A percentile compares a stretch with the other conserved stretches of the same genome.
Evolutionary conservation across 2,329 filamentous ascomycete genomes (phyloP).

Genomic region (Podosphaera aphanis): DNA sequence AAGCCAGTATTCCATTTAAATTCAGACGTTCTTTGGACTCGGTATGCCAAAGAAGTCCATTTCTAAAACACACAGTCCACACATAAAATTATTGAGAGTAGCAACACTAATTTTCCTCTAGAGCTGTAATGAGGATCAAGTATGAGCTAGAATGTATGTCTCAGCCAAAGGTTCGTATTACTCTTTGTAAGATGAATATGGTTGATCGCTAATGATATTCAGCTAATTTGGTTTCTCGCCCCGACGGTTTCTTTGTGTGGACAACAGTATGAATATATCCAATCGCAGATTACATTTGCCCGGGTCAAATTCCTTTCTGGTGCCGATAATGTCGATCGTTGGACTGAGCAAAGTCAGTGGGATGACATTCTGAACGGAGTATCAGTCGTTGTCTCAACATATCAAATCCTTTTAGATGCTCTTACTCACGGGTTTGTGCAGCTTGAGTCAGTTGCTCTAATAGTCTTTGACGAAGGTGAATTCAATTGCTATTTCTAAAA

Average conservation of each 20-base stretch:
- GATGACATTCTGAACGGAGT: constrained; percentile 31
- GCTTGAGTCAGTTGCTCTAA: constrained; percentile 27
- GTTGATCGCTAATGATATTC: constrained; percentile 5
- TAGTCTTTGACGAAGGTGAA: constrained; percentile 44
- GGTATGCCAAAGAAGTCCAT: background rate
- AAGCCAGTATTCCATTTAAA: constrained; percentile 15
- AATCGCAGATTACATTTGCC: constrained; percentile 30
- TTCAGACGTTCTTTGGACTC: background rate
- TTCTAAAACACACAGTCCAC: background rate
- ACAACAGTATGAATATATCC: constrained; percentile 41
- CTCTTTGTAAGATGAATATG: background rate
- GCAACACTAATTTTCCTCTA: background rate
- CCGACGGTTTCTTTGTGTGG: constrained; percentile 43
- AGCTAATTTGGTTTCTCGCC: constrained; percentile 48
- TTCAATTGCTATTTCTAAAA: too few species aligned
- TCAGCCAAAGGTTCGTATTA: constrained; percentile 5
- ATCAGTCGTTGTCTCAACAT: constrained; percentile 36
- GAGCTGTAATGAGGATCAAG: constrained; percentile 11
- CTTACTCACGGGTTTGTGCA: constrained; percentile 37
- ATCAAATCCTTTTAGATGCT: constrained; percentile 34
- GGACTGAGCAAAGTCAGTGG: constrained; percentile 37
- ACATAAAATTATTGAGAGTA: background rate
- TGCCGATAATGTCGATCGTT: constrained; percentile 33
- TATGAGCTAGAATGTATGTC: constrained; percentile 9
- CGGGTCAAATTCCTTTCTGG: constrained; percentile 30